Conservation (phyloP, 1,284 basidiomycete genomes). For the Phellinidium pouzarii region DNA sequence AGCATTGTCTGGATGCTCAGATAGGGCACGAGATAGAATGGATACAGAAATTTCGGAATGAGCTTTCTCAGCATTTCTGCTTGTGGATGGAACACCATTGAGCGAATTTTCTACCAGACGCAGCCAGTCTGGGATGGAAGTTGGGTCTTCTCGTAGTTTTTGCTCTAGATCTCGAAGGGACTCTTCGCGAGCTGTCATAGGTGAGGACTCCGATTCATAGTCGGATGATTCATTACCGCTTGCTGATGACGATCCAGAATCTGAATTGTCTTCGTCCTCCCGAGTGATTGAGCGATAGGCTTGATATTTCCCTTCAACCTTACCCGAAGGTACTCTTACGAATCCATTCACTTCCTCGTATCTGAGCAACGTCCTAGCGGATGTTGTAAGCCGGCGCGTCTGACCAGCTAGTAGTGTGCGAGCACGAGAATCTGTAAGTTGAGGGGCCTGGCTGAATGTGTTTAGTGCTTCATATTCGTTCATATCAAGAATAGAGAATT, state of each 20-base stretch:
- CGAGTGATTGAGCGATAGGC: constrained; percentile 46
- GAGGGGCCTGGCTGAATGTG: constrained; percentile 36
- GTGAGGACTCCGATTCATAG: constrained; percentile 27
- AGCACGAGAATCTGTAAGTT: constrained; percentile 49
- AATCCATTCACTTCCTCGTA: constrained; percentile 63
- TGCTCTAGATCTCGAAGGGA: constrained; percentile 54
- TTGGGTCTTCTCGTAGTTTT: constrained; percentile 42
- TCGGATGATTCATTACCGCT: constrained; percentile 31
- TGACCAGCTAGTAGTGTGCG: constrained; percentile 46
- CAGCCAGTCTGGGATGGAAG: constrained; percentile 56
- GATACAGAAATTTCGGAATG: constrained; percentile 66
- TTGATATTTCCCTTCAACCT: constrained; percentile 30
- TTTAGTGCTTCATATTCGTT: constrained; percentile 13
- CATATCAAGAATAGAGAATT: constrained; percentile 6
- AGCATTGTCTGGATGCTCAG: constrained; percentile 45
- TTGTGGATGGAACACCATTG: constrained; percentile 47
- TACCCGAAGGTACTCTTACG: constrained; percentile 44
- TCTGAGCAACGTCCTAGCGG: constrained; percentile 32
- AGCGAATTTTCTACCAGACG: constrained; percentile 54
- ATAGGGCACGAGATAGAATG: constrained; percentile 58
- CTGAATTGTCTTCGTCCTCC: constrained; percentile 28
- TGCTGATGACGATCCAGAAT: constrained; percentile 37
- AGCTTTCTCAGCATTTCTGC: constrained; percentile 58
- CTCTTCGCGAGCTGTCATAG: constrained; percentile 49
- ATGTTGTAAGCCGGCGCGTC: constrained; percentile 38